Base-by-base conservation (phyloP, 371 early-diverging fungal genomes). In the Mortierella sp. region DNA sequence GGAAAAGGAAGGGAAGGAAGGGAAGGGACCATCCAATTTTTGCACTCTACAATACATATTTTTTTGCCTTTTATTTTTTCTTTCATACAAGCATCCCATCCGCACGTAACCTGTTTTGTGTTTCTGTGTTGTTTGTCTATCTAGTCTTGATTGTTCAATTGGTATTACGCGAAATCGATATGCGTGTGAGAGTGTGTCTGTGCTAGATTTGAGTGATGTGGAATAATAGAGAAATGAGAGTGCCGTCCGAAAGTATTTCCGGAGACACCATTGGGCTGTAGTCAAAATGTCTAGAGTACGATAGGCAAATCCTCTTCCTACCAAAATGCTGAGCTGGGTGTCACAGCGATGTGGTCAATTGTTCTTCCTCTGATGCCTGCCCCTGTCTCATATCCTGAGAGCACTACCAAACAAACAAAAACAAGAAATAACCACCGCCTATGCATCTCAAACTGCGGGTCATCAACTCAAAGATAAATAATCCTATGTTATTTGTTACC, bases 221-320 rank as follows among this genome's bases (percentile, higher is more conserved):
- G 19, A 34, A 19, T 61, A 22, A 9, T 19, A 44, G 31, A 11
- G 31, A 58, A 58, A 53, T 29, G 16, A 26, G 14, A 55, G 61
- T 61, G 61, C 61, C 61, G n/a, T n/a, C n/a, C n/a, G 61, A 31
- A 61, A 8, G 61, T 37, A 61, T 61, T 61, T 61, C 61, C 61
- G 61, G 37, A 22, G 37, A 29, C 8, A 14, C 31, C 58, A 34
- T 34, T 26, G 34, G 61, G 13, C 53, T 48, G n/a, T 4, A n/a
- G 48, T n/a, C 6, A 16, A 5, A 6, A 53, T 53, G 29, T 24
- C 11, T 24, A 6, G 13, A 4, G 31, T 47, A n/a, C 47, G 5
- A n/a, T 2, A 50, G 45, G 16, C 16, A 45, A 45, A 19, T 16
- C 45, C 45, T n/a, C 24, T 50, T 50, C 8, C n/a, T 48, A 48